These are phyloP conservation scores for Usnea hakonensis DNA, from an alignment of 495 filamentous ascomycete species.

Conservation along the genomic window DNA sequence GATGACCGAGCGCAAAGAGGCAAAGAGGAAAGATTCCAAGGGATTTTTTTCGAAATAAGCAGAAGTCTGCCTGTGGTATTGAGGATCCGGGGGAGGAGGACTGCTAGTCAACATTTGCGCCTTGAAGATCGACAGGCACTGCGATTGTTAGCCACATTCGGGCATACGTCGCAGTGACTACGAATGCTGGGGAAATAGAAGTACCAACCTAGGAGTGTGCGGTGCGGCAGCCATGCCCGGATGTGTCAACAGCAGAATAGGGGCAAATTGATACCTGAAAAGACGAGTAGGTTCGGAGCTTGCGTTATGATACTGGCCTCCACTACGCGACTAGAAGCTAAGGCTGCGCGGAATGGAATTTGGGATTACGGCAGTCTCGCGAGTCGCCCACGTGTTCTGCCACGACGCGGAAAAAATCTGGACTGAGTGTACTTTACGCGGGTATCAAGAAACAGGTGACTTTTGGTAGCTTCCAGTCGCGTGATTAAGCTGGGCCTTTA, in stretches of 20 bases:
- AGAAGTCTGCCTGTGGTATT: neutral
- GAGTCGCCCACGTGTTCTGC: neutral
- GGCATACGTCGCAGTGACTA: conserved; percentile 9
- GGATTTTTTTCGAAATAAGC: conserved; percentile 9
- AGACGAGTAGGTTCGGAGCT: neutral
- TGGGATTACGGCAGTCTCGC: neutral
- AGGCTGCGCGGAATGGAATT: neutral
- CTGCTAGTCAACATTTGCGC: neutral
- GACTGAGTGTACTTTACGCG: neutral
- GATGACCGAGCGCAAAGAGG: conserved; percentile 45
- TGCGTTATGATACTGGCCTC: neutral
- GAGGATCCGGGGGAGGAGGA: neutral
- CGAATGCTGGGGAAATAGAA: neutral
- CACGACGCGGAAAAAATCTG: neutral
- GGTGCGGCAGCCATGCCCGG: neutral
- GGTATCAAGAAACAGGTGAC: neutral
- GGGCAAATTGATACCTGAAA: neutral
- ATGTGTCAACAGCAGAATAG: neutral
- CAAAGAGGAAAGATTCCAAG: conserved; percentile 31
- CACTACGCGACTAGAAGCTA: neutral
- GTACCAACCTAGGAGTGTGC: neutral
- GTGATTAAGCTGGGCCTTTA: neutral
- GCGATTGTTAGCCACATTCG: conserved; percentile 3
- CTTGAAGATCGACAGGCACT: neutral
- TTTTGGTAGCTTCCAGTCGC: neutral